Evolutionary conservation across 768 basidiomycete species (phyloP).

Genomic region (Auriscalpium microsporum): DNA sequence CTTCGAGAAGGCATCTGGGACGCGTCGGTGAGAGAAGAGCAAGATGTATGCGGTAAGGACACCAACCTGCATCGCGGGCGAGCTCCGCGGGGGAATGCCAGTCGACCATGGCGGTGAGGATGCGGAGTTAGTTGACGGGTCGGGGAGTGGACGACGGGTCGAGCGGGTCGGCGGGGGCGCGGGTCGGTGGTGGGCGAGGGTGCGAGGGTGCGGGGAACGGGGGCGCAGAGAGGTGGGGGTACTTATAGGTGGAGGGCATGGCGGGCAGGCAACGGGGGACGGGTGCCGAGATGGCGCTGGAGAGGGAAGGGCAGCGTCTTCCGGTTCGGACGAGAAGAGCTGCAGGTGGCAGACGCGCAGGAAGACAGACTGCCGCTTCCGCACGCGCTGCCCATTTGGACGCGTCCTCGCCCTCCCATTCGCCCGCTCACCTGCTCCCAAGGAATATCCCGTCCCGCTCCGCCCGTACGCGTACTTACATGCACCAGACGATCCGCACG

Average conservation of each 20-base stretch:
- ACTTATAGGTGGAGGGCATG: not conserved
- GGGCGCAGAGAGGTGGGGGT: not conserved
- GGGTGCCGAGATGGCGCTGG: too few species aligned
- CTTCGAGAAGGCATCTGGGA: slow-evolving; percentile 30
- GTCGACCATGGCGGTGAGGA: slow-evolving; percentile 25
- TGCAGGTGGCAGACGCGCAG: too few species aligned
- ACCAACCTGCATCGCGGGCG: slow-evolving; percentile 28
- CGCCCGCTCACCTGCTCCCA: too few species aligned
- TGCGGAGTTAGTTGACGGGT: not conserved
- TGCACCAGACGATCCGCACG: too few species aligned
- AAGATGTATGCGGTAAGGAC: not conserved
- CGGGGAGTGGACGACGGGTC: not conserved
- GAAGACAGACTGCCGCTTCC: too few species aligned
- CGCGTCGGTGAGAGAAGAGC: not conserved
- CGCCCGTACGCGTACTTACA: too few species aligned
- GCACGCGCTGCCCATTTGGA: too few species aligned
- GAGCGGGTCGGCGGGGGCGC: not conserved
- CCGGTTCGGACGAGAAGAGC: too few species aligned
- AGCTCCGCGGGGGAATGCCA: slow-evolving; percentile 34
- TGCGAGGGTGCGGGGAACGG: not conserved
- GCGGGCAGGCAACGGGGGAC: too few species aligned
- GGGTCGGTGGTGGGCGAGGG: slow-evolving; percentile 1
- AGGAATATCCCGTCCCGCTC: too few species aligned
- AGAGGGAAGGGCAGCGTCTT: too few species aligned
- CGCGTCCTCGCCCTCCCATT: too few species aligned